These are phyloP conservation scores for Buddleja alternifolia DNA, from an alignment of 257 asterid species.

Conservation along the genomic window DNA sequence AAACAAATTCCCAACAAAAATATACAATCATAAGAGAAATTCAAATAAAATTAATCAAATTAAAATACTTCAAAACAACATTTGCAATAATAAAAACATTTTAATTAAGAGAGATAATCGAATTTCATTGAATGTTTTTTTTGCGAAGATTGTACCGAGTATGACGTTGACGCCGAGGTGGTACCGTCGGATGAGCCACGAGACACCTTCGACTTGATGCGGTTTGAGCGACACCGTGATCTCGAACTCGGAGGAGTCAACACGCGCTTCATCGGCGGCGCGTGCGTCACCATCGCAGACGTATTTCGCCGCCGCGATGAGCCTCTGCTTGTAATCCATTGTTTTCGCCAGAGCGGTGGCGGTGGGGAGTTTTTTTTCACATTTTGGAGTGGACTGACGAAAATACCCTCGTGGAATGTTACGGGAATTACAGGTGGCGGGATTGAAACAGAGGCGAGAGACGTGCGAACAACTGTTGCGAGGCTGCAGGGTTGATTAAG, in stretches of 20 bases:
- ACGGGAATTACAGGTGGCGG: background rate
- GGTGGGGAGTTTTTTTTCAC: conserved; percentile 10
- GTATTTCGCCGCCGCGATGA: conserved; percentile 76
- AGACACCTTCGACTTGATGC: conserved; percentile 85
- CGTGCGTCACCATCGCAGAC: conserved; percentile 57
- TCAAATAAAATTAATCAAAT: conserved; percentile 4
- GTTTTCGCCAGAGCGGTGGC: conserved; percentile 19
- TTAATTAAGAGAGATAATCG: background rate
- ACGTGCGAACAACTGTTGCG: too few relatives aligned
- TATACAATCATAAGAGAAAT: background rate
- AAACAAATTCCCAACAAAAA: conserved; percentile 16
- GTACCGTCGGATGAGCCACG: conserved; percentile 85
- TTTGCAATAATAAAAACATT: background rate
- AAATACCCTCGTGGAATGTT: conserved; percentile 14
- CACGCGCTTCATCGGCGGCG: conserved; percentile 36
- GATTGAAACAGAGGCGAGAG: background rate
- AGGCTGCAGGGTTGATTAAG: too few relatives aligned
- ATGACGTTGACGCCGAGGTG: conserved; percentile 85
- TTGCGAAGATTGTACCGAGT: conserved; percentile 52
- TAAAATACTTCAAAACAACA: background rate
- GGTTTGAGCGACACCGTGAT: conserved; percentile 74
- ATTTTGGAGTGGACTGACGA: background rate
- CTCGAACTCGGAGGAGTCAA: conserved; percentile 45
- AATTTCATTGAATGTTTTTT: background rate
- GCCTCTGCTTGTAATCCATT: conserved; percentile 76